Evolutionary conservation across 345 rosid genomes (phyloP).

Genomic region (Ceriops decandra): DNA sequence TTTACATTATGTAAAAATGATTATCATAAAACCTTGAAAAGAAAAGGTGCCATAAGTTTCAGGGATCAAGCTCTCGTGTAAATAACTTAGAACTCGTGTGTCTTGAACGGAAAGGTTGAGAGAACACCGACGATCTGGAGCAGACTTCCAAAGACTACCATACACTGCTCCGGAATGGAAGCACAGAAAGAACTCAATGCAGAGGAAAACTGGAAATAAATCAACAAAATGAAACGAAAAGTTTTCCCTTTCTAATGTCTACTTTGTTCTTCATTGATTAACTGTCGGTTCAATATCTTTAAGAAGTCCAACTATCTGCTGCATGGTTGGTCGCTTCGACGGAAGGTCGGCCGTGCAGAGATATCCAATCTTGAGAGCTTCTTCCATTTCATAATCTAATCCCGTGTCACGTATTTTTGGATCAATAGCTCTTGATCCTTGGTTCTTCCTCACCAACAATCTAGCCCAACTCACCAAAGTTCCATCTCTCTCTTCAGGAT

Average conservation of each 20-base stretch:
- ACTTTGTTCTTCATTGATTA: constrained; percentile 31
- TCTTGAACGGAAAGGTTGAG: constrained; percentile 18
- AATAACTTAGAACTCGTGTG: constrained; percentile 20
- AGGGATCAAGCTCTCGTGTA: constrained; percentile 24
- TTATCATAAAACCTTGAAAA: too few relatives aligned
- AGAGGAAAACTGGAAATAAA: constrained; percentile 8
- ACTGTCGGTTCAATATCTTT: constrained; percentile 73
- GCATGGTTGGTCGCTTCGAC: constrained; percentile 88
- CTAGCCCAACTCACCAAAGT: constrained; percentile 73
- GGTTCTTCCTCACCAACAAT: constrained; percentile 61
- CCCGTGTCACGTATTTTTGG: constrained; percentile 66
- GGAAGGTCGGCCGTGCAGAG: constrained; percentile 90
- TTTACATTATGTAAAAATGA: too few relatives aligned
- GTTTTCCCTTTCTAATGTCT: constrained; percentile 11
- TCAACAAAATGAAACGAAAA: neutral
- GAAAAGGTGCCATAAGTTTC: too few relatives aligned
- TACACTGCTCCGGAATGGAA: constrained; percentile 29
- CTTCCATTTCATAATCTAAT: constrained; percentile 62
- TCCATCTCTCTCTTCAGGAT: constrained; percentile 55
- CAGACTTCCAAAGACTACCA: constrained; percentile 16
- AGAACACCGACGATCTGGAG: constrained; percentile 15
- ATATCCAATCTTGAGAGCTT: constrained; percentile 86
- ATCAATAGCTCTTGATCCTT: constrained; percentile 61
- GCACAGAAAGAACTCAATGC: constrained; percentile 19
- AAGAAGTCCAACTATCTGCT: constrained; percentile 92